These are phyloP conservation scores for Aleurites moluccanus DNA, from an alignment of 441 rosid species.

Conservation along the genomic window DNA sequence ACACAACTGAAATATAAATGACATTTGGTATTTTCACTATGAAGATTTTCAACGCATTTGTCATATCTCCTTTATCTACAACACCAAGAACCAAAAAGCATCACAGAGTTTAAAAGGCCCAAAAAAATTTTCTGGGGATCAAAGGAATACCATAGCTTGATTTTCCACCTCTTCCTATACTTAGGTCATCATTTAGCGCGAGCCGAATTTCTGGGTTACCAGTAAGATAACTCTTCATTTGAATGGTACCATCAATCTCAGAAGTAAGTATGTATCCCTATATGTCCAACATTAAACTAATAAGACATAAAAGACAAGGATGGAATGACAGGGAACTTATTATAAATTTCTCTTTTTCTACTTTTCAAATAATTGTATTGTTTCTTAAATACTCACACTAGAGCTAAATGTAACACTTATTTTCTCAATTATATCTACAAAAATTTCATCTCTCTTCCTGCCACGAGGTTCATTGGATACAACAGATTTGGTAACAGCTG, in stretches of 20 bases:
- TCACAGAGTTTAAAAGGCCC: neutral
- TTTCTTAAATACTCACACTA: constrained; percentile 52
- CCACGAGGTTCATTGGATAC: constrained; percentile 85
- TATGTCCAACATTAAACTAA: neutral
- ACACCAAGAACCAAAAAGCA: neutral
- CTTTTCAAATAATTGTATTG: neutral
- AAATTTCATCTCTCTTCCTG: constrained; percentile 86
- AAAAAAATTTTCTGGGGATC: neutral
- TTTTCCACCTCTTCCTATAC: constrained; percentile 70
- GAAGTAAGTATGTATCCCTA: constrained; percentile 91
- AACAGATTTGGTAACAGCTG: constrained; percentile 82
- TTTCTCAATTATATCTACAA: constrained; percentile 91
- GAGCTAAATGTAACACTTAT: constrained; percentile 92
- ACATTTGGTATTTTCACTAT: neutral
- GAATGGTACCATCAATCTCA: constrained; percentile 93
- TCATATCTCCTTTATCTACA: neutral
- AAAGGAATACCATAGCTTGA: constrained; percentile 59
- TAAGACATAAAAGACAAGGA: neutral
- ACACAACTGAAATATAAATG: neutral
- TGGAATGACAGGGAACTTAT: neutral
- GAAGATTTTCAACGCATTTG: neutral
- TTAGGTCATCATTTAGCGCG: constrained; percentile 80
- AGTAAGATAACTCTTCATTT: constrained; percentile 88
- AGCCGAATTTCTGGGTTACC: constrained; percentile 86
- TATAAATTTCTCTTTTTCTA: neutral